Evolutionary conservation across 1,139 yeast species (phyloP).

Genomic region (Sugiyamaella paludigena): DNA sequence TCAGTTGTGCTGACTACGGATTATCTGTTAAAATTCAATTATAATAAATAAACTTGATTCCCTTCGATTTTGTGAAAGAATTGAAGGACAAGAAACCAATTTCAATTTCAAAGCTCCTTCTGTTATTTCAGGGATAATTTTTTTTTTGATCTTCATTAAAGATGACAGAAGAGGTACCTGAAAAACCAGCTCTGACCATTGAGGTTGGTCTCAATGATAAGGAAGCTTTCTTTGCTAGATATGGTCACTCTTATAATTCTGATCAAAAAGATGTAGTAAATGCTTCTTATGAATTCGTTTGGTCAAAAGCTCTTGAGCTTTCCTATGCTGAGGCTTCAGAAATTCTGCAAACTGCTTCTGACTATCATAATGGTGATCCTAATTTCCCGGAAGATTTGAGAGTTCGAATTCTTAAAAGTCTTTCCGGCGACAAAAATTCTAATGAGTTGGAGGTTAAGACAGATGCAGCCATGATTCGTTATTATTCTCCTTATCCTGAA

Average conservation of each 20-base stretch:
- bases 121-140: too few species aligned
- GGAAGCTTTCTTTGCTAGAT: conserved; percentile 12
- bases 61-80: too few species aligned
- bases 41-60: too few species aligned
- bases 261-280: conserved; percentile 5
- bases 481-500: conserved; percentile 52
- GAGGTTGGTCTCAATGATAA: conserved; percentile 7
- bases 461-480: conserved; percentile 49
- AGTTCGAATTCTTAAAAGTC: background rate
- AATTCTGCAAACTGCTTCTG: conserved; percentile 41
- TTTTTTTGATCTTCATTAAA: too few species aligned
- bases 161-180: too few species aligned
- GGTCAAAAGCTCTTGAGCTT: conserved; percentile 25
- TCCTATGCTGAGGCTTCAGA: conserved; percentile 43
- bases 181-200: too few species aligned
- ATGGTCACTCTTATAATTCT: conserved; percentile 10
- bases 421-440: conserved; percentile 4
- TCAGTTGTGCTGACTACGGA: too few species aligned
- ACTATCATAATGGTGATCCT: conserved; percentile 47
- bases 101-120: too few species aligned
- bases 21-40: too few species aligned
- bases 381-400: conserved; percentile 44
- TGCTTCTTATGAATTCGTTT: conserved; percentile 7
- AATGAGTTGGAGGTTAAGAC: conserved; percentile 32
- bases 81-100: too few species aligned